Evolutionary conservation across 1,284 basidiomycete species (phyloP).

Genomic region (Exobasidium rhododendri): DNA sequence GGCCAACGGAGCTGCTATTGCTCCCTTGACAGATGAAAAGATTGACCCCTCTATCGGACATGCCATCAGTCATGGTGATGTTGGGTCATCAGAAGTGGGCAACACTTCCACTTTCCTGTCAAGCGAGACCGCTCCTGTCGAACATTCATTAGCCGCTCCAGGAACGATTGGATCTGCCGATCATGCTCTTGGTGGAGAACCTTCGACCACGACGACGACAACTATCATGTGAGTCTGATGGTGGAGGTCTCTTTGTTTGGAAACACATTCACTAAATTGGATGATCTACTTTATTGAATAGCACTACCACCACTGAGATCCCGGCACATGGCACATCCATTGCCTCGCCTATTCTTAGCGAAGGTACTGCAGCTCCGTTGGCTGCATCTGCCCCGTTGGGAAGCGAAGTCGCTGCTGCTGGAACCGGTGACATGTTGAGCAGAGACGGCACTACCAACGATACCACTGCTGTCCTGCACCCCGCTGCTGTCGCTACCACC

Average conservation of each 20-base stretch:
- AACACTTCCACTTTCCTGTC: not conserved
- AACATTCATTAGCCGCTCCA: not conserved
- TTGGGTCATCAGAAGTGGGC: not conserved
- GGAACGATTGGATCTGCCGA: not conserved
- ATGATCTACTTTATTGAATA: not conserved
- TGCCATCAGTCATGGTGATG: conserved; percentile 6
- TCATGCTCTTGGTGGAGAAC: not conserved
- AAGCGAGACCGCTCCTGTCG: not conserved
- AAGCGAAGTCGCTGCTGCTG: not conserved
- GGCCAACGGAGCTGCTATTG: conserved; percentile 1
- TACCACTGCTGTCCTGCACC: no score
- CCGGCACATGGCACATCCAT: not conserved
- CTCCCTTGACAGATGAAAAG: conserved; percentile 4
- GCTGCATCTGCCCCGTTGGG: not conserved
- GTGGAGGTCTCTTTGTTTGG: not conserved
- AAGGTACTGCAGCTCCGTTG: not conserved
- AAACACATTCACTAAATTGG: not conserved
- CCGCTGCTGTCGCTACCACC: not conserved
- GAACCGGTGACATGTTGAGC: no score
- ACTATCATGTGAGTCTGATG: not conserved
- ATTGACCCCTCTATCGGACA: conserved; percentile 10
- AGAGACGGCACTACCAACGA: not conserved
- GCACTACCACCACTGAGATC: conserved; percentile 5
- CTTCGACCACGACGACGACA: conserved; percentile 6
- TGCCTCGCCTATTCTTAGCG: not conserved